Conservation (phyloP, 1,139 yeast genomes). For the Nakaseomyces bracarensis region DNA sequence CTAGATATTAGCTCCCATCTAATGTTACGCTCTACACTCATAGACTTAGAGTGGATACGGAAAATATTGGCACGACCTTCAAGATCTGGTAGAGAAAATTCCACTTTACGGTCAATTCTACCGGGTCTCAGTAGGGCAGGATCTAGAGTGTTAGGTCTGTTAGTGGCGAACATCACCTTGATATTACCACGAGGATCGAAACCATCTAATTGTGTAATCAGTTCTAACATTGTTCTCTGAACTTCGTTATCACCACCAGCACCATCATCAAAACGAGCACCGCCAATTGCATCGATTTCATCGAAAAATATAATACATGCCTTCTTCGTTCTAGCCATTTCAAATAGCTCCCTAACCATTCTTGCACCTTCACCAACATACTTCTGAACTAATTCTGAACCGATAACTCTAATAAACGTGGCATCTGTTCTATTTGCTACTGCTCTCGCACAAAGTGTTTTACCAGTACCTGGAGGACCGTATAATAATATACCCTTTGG, state of each 20-base stretch:
- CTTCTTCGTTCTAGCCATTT: constrained; percentile 96
- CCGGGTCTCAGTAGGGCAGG: constrained; percentile 98
- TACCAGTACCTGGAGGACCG: constrained; percentile 99
- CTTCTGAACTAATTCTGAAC: constrained; percentile 94
- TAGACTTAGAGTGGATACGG: constrained; percentile 91
- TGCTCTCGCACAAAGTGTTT: constrained; percentile 95
- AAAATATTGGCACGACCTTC: constrained; percentile 97
- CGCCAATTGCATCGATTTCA: constrained; percentile 98
- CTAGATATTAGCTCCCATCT: constrained; percentile 98
- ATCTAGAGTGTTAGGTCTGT: constrained; percentile 94
- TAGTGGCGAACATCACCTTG: constrained; percentile 98
- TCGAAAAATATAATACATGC: constrained; percentile 92
- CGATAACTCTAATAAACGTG: constrained; percentile 93
- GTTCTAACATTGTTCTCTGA: constrained; percentile 96
- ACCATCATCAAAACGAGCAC: constrained; percentile 97
- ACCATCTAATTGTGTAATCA: constrained; percentile 94
- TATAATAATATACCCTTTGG: constrained; percentile 93
- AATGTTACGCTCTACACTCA: constrained; percentile 94
- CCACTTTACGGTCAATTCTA: constrained; percentile 95
- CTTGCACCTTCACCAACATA: constrained; percentile 99
- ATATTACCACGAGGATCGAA: constrained; percentile 98
- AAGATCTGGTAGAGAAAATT: constrained; percentile 88
- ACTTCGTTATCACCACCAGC: constrained; percentile 99
- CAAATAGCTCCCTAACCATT: constrained; percentile 96
- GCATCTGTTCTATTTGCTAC: constrained; percentile 99